Percentiles rank a stretch among this genome's conserved stretches.
These are phyloP conservation scores for Umbilicaria muhlenbergii DNA, from an alignment of 495 filamentous ascomycete genomes.

Conservation along the genomic window DNA sequence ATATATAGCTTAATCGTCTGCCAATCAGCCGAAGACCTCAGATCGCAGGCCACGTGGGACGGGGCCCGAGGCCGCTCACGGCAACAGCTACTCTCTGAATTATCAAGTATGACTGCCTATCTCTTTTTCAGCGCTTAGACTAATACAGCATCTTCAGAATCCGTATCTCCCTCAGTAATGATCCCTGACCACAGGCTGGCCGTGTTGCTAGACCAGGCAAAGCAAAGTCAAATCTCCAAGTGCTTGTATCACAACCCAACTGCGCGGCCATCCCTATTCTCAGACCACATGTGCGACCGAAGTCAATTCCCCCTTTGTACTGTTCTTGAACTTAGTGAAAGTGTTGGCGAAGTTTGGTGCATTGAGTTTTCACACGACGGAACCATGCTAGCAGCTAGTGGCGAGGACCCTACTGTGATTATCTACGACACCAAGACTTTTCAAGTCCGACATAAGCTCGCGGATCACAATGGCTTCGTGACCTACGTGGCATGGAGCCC, in stretches of 20 bases:
- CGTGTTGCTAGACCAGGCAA: conserved; percentile 64
- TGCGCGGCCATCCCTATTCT: conserved; percentile 69
- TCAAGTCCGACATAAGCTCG: conserved; percentile 44
- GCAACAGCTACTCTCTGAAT: conserved; percentile 54
- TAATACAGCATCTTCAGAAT: conserved; percentile 33
- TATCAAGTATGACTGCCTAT: conserved; percentile 52
- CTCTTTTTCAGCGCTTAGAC: background rate
- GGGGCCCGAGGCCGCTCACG: conserved; percentile 69
- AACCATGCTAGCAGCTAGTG: conserved; percentile 64
- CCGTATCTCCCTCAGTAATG: conserved; percentile 95
- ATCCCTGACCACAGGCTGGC: conserved; percentile 90
- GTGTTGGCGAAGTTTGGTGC: conserved; percentile 79
- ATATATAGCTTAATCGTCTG: conserved; percentile 68
- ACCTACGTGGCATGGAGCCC: conserved; percentile 80
- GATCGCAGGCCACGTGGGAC: conserved; percentile 73
- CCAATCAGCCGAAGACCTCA: conserved; percentile 59
- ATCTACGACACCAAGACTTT: conserved; percentile 72
- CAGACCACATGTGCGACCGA: conserved; percentile 71
- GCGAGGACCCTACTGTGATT: conserved; percentile 54
- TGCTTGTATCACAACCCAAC: conserved; percentile 83
- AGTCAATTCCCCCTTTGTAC: conserved; percentile 60
- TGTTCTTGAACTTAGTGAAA: conserved; percentile 50
- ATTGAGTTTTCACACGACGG: conserved; percentile 85
- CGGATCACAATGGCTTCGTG: conserved; percentile 49
- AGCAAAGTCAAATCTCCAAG: conserved; percentile 60